phyloP scores from a whole-genome alignment of 768 basidiomycete species.

The Clitopilus hobsonii region DNA sequence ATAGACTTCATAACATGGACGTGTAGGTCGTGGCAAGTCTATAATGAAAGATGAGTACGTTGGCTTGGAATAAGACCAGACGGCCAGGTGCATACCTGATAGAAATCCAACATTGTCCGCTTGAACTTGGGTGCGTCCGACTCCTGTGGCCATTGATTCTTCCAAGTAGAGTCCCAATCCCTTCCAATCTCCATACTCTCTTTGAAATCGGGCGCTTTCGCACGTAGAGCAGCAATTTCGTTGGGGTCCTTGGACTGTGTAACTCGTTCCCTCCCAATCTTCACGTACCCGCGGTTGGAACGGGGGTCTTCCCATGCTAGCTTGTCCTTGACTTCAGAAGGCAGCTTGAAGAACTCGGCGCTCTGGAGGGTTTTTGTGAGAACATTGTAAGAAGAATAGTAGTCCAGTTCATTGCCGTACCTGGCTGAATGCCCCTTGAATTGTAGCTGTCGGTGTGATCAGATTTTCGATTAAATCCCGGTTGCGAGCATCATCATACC shows the following conservation, averaged over 20 bases:
- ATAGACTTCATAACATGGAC: constrained; percentile 79
- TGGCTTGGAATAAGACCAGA: neutral
- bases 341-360: constrained; percentile 67
- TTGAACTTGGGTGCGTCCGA: constrained; percentile 62
- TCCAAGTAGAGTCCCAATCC: constrained; percentile 75
- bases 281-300: constrained; percentile 81
- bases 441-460: constrained; percentile 35
- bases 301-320: constrained; percentile 84
- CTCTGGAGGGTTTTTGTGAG: constrained; percentile 42
- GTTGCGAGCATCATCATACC: constrained; percentile 22
- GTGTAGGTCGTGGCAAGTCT: constrained; percentile 77
- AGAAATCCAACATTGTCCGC: constrained; percentile 70
- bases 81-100: constrained; percentile 55
- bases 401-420: constrained; percentile 26
- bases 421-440: constrained; percentile 62
- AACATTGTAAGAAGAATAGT: neutral
- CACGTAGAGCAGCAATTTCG: constrained; percentile 73
- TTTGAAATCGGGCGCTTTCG: constrained; percentile 74
- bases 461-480: no score
- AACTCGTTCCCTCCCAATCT: constrained; percentile 76
- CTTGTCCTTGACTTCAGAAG: constrained; percentile 54
- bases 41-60: constrained; percentile 6
- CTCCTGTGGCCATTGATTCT: constrained; percentile 77
- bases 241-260: constrained; percentile 65
- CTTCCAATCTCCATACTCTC: constrained; percentile 89